Evolutionary conservation across 2,329 filamentous ascomycete genomes (phyloP).

Genomic region (Trichoderma arundinaceum): DNA sequence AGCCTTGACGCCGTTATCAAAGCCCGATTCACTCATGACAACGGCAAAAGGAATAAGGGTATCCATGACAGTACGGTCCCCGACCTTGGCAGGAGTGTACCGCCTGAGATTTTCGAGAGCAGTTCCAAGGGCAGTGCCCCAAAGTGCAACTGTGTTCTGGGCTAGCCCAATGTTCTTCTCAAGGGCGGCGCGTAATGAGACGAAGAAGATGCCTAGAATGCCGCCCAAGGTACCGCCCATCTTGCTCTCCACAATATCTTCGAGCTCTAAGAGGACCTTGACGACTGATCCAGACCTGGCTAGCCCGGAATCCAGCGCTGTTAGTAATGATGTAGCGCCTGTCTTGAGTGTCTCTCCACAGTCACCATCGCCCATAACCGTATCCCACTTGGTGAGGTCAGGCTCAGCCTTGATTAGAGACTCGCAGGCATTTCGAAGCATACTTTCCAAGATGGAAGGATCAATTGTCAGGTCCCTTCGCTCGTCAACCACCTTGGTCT

Average conservation of each 20-base stretch:
- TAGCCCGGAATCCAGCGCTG: conserved; percentile 52
- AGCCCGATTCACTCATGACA: conserved; percentile 53
- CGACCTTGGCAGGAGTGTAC: conserved; percentile 61
- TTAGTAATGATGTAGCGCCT: conserved; percentile 56
- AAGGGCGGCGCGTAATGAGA: conserved; percentile 52
- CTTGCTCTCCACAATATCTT: conserved; percentile 61
- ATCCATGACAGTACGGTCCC: conserved; percentile 64
- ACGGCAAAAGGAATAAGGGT: conserved; percentile 60
- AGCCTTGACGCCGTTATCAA: conserved; percentile 62
- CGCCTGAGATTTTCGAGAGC: conserved; percentile 55
- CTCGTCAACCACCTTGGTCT: conserved; percentile 46
- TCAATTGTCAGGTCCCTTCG: conserved; percentile 57
- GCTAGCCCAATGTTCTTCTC: conserved; percentile 45
- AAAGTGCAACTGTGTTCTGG: conserved; percentile 48
- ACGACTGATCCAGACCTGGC: conserved; percentile 52
- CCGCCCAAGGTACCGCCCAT: conserved; percentile 61
- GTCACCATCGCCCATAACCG: conserved; percentile 68
- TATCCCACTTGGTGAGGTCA: conserved; percentile 67
- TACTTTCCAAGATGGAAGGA: conserved; percentile 56
- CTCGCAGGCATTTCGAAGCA: conserved; percentile 60
- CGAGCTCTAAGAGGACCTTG: conserved; percentile 54
- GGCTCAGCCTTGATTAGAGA: conserved; percentile 64
- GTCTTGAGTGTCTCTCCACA: conserved; percentile 67
- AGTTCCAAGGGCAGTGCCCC: conserved; percentile 50
- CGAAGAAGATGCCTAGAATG: conserved; percentile 61